A percentile compares a stretch with the other conserved stretches of the same genome.
These are phyloP conservation scores for Fagus crenata DNA, from an alignment of 306 rosid genomes.

Conservation along the genomic window DNA sequence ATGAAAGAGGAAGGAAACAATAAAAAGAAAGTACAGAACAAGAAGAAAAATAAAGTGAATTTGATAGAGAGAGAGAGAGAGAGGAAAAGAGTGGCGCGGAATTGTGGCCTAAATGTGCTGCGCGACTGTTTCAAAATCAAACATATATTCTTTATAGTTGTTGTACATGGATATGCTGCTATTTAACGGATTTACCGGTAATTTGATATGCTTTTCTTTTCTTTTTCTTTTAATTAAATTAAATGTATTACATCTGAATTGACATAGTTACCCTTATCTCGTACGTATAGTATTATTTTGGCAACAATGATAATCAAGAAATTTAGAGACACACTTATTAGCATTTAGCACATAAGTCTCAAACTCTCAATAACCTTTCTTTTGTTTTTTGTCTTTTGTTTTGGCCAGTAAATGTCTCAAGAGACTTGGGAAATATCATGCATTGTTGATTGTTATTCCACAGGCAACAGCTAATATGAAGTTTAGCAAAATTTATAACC, in stretches of 20 bases:
- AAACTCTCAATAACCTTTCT: too few relatives aligned
- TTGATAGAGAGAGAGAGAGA: neutral
- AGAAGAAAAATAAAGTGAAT: neutral
- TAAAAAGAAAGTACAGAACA: slow-evolving; percentile 17
- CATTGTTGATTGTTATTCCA: too few relatives aligned
- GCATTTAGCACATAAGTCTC: too few relatives aligned
- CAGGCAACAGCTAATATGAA: too few relatives aligned
- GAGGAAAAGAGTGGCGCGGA: neutral
- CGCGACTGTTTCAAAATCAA: neutral
- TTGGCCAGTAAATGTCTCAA: too few relatives aligned
- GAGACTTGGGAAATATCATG: too few relatives aligned
- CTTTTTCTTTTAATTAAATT: neutral
- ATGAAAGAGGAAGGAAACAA: slow-evolving; percentile 1
- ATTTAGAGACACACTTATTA: too few relatives aligned
- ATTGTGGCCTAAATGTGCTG: neutral
- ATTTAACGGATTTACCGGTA: slow-evolving; percentile 36
- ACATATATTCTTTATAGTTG: neutral
- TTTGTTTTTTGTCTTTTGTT: too few relatives aligned
- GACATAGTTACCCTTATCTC: neutral
- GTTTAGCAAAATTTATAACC: too few relatives aligned
- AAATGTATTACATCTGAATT: neutral
- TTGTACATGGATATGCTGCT: neutral
- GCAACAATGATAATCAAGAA: too few relatives aligned
- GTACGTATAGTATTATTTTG: too few relatives aligned
- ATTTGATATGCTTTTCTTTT: neutral